Evolutionary conservation across 2,329 filamentous ascomycete species (phyloP).

Genomic region (Colletotrichum sp.): DNA sequence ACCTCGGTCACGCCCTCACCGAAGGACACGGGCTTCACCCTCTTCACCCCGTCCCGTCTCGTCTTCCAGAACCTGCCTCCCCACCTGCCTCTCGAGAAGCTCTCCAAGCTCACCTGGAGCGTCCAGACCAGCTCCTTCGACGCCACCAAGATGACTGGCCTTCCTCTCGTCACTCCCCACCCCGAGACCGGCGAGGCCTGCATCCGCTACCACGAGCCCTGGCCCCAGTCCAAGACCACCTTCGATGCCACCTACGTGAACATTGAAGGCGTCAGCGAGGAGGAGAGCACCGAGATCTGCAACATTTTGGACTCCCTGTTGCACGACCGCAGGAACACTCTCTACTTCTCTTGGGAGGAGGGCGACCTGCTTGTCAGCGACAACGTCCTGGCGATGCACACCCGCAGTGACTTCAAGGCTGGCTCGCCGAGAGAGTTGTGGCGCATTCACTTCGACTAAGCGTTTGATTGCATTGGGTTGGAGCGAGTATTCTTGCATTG

Average conservation of each 20-base stretch:
- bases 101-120: constrained; percentile 50
- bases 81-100: constrained; percentile 36
- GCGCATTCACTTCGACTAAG: constrained; percentile 54
- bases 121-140: constrained; percentile 54
- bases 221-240: constrained; percentile 54
- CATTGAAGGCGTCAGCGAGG: constrained; percentile 39
- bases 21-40: constrained; percentile 54
- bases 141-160: constrained; percentile 42
- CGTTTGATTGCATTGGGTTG: neutral
- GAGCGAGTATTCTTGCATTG: neutral
- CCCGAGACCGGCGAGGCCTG: constrained; percentile 50
- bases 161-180: constrained; percentile 51
- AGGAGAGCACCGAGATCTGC: constrained; percentile 39
- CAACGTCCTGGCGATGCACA: constrained; percentile 55
- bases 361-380: constrained; percentile 60
- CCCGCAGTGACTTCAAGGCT: constrained; percentile 48
- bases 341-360: constrained; percentile 58
- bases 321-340: constrained; percentile 54
- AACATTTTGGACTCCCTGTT: constrained; percentile 44
- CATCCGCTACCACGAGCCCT: constrained; percentile 60
- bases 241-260: constrained; percentile 51
- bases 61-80: constrained; percentile 51
- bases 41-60: constrained; percentile 57
- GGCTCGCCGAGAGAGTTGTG: constrained; percentile 52
- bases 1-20: constrained; percentile 51